Evolutionary conservation across 345 rosid species (phyloP), one percentile per base, ranked within the genome.

Genomic region (Boechera stricta): DNA sequence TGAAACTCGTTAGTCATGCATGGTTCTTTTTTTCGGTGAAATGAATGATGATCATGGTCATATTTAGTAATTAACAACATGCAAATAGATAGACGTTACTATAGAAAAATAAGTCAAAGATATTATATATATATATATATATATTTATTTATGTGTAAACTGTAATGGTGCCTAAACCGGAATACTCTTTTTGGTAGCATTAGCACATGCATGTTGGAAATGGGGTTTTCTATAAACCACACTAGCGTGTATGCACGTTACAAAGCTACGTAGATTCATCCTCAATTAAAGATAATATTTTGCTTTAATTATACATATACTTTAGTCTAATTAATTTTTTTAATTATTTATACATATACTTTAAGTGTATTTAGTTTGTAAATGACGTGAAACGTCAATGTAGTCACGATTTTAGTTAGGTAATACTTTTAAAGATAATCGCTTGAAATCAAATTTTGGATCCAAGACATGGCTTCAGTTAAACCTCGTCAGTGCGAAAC

Each of bases 241-340:
- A 35, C 26, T 16, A 59, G 44, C 64, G 29, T 36, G 64, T 60
- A 4, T 35, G 64, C 64, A 60, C 64, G 64, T 60, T 36, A 60
- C 31, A 36, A 36, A 60, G n/a, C 1, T 57, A 21, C 44, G 3
- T 58, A 16, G 9, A 60, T 60, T n/a, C 0, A 60, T 16, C 29
- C 45, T 2, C 10, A 36, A 36, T 16, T 10, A 59, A 36, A 36
- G 45, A n/a, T 35, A 29, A 39, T 8, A 10, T 5, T n/a, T 8
- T 35, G 36, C 15, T 9, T 8, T 59, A 16, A 5, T 35, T n/a
- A n/a, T 13, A 29, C 35, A 31, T 31, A 31, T 3, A 31, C 33
- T 31, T 31, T 31, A 4, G 33, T 31, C 33, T 31, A 31, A 31
- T 5, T 31, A 31, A 31, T 31, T 31, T 31, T 4, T 31, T 31